Evolutionary conservation across 2,329 filamentous ascomycete genomes (phyloP), one percentile per base, ranked within the genome.

Genomic region (Fusarium sp.): DNA sequence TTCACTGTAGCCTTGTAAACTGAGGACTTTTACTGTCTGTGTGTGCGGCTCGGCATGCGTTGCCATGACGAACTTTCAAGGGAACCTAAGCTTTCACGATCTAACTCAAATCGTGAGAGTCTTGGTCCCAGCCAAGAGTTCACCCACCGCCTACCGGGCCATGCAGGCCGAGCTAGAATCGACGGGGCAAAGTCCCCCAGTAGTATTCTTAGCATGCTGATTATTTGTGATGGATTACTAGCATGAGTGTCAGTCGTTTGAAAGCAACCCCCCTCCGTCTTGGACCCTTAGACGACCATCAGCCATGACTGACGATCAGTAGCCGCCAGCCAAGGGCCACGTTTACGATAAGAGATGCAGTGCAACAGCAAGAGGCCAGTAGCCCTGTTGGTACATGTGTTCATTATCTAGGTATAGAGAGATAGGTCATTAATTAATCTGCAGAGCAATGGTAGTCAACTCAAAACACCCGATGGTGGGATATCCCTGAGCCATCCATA

Each of bases 61-160:
- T 70, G 67, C 67, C 59, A 64, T 68, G 67, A 70, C 65, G 48
- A 70, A 68, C 26, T 41, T n/a, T 53, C 50, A 52, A 52, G 44
- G 38, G 53, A 35, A 58, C 53, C 55, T 43, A 67, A 62, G 46
- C 52, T 67, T 61, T 58, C 39, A 55, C 48, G 58, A 55, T 55
- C 36, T 58, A 58, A 45, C 57, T 63, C 25, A 38, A 62, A 61
- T 53, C 15, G 53, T 56, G 34, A 43, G 54, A 60, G 15, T 46
- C 35, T 26, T 34, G 13, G 19, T 32, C 22, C 31, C 36, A 59
- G 19, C 19, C 19, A 19, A 19, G 54, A 54, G 32, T 34, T 49
- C 52, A 46, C 53, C 60, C 61, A 52, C 41, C 32, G 35, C 53
- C 35, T 35, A 38, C 35, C 25, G 36, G 13, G 39, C 31, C 53